A percentile compares a stretch with the other conserved stretches of the same genome.
Evolutionary conservation across 2,329 filamentous ascomycete genomes (phyloP).

Genomic region (Cladorrhinum sp.): DNA sequence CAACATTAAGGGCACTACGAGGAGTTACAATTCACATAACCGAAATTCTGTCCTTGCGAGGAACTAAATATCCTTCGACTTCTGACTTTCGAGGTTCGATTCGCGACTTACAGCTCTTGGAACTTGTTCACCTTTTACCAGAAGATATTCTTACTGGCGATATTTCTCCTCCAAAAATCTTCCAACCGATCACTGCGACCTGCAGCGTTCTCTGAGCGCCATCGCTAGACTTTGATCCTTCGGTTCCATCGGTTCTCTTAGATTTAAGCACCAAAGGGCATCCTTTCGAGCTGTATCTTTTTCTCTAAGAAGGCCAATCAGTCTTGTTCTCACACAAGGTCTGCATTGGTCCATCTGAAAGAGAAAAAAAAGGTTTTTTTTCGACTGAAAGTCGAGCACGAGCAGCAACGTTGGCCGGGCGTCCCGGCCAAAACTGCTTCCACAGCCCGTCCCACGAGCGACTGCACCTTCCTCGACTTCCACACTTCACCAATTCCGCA

Average conservation of each 20-base stretch:
- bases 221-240: neutral
- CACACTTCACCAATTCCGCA: neutral
- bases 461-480: neutral
- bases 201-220: neutral
- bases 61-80: too few species aligned
- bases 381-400: neutral
- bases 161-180: too few species aligned
- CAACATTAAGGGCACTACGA: too few species aligned
- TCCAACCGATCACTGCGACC: neutral
- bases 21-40: too few species aligned
- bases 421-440: neutral
- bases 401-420: neutral
- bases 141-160: too few species aligned
- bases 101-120: neutral
- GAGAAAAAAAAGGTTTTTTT: neutral
- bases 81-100: neutral
- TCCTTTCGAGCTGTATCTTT: neutral
- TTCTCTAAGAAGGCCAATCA: neutral
- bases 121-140: too few species aligned
- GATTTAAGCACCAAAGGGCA: neutral
- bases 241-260: neutral
- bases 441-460: neutral
- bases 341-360: neutral
- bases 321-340: neutral
- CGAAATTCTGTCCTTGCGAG: too few species aligned